These are phyloP conservation scores for Grigorovia humatica DNA, from an alignment of 805 yeast species.

Conservation along the genomic window DNA sequence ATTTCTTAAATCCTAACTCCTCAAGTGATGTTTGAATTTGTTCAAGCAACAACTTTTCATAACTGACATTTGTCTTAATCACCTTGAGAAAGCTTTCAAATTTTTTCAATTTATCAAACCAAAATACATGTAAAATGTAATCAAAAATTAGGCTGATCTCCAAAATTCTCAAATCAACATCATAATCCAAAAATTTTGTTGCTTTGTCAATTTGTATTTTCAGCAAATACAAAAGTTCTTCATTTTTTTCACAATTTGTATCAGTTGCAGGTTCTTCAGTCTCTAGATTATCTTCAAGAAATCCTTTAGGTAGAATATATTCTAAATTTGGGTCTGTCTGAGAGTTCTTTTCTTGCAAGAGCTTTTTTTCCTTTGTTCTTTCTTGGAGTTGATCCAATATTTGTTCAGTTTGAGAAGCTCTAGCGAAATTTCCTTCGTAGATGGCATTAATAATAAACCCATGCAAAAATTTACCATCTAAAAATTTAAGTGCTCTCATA, in stretches of 20 bases:
- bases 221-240: neutral
- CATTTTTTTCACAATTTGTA: neutral
- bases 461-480: slow-evolving; percentile 22
- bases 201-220: slow-evolving; percentile 24
- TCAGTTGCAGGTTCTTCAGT: neutral
- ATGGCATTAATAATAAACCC: slow-evolving; percentile 10
- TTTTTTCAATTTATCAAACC: slow-evolving; percentile 24
- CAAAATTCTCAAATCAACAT: slow-evolving; percentile 27
- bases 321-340: neutral
- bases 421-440: neutral
- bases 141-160: slow-evolving; percentile 26
- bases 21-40: slow-evolving; percentile 17
- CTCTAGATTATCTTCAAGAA: neutral
- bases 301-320: neutral
- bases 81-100: slow-evolving; percentile 16
- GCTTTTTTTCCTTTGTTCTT: neutral
- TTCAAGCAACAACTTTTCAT: slow-evolving; percentile 17
- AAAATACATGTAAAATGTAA: slow-evolving; percentile 30
- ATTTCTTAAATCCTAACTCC: neutral
- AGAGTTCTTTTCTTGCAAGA: neutral
- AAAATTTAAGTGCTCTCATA: slow-evolving; percentile 10
- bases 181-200: slow-evolving; percentile 27
- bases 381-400: neutral
- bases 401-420: neutral
- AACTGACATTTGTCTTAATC: slow-evolving; percentile 13